These are phyloP conservation scores for Stellera chamaejasme DNA, from an alignment of 345 rosid species.

Conservation along the genomic window DNA sequence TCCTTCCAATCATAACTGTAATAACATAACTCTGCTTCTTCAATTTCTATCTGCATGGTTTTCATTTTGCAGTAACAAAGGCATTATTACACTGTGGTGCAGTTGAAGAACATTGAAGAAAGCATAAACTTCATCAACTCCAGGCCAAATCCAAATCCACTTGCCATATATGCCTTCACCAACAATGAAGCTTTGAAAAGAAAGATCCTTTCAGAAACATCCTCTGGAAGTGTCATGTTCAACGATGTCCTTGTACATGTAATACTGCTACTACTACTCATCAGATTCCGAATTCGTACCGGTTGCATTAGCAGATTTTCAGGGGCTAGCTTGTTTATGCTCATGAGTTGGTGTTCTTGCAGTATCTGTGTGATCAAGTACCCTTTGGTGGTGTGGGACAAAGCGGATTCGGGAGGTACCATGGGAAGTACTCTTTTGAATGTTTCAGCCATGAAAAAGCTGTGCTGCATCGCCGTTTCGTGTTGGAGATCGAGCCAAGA, in stretches of 20 bases:
- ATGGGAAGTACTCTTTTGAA: slow-evolving; percentile 86
- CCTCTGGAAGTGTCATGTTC: slow-evolving; percentile 39
- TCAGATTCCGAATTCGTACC: neutral
- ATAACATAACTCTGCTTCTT: neutral
- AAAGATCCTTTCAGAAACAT: slow-evolving; percentile 31
- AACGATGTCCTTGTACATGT: slow-evolving; percentile 46
- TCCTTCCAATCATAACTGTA: slow-evolving; percentile 65
- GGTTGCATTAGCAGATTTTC: neutral
- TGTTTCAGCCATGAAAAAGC: slow-evolving; percentile 88
- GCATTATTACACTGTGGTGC: slow-evolving; percentile 7
- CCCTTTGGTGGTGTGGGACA: slow-evolving; percentile 93
- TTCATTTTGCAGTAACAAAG: neutral
- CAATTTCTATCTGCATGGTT: neutral
- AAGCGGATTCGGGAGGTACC: slow-evolving; percentile 85
- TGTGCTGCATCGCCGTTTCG: slow-evolving; percentile 54
- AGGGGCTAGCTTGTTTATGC: neutral
- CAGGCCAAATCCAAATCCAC: slow-evolving; percentile 49
- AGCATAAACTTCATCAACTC: slow-evolving; percentile 50
- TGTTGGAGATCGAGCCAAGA: slow-evolving; percentile 60
- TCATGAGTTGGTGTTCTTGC: slow-evolving; percentile 11
- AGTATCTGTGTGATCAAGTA: slow-evolving; percentile 56
- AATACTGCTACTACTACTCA: neutral
- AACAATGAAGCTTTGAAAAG: slow-evolving; percentile 34
- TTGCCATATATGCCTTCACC: slow-evolving; percentile 52
- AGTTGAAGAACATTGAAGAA: slow-evolving; percentile 48